Base-by-base conservation (phyloP, 2,329 filamentous ascomycete genomes). In the Aquanectria penicillioides region DNA sequence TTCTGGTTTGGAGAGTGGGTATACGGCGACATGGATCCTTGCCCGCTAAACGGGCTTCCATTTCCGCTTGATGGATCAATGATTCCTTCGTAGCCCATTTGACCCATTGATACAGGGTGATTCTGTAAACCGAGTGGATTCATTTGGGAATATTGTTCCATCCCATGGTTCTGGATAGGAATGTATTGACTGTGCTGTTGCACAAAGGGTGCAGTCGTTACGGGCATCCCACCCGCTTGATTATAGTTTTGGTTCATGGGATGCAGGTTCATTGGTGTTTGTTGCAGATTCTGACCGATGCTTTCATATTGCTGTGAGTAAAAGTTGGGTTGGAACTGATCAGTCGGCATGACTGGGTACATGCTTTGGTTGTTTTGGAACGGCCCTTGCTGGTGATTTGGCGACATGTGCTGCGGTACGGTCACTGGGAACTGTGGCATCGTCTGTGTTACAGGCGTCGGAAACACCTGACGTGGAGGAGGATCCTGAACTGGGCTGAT, bases 401-500 rank as follows among this genome's bases (percentile, higher is more conserved):
- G 64, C 17, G 63, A 53, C 15, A 62, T 46, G n/a, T 62, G 65
- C 20, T 54, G 67, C 49, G 67, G 70, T 6, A 51, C 50, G 23
- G 49, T 58, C 2, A 56, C n/a, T 1, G 65, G 62, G 44, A 67
- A 71, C 31, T 63, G 67, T 23, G 65, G 51, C 34, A 59, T 59
- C 13, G 51, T 64, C 46, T 72, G 67, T 18, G 66, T 65, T 12
- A 65, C 61, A 7, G 71, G 66, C n/a, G 66, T 65, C 11, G 72
- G 66, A 4, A 72, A 62, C 26, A 68, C 66, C 31, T 68, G 69
- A 6, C 80, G 78, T 29, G 66, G 65, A 20, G 67, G 67, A 31
- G 78, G 80, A 38, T 87, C 85, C 65, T 88, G 87, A 2, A 90
- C 81, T 0, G 88, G 88, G 69, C 87, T 90, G 73, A 91, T 88